Base-by-base conservation (phyloP, 2,329 filamentous ascomycete genomes). In the Cladorrhinum sp. region DNA sequence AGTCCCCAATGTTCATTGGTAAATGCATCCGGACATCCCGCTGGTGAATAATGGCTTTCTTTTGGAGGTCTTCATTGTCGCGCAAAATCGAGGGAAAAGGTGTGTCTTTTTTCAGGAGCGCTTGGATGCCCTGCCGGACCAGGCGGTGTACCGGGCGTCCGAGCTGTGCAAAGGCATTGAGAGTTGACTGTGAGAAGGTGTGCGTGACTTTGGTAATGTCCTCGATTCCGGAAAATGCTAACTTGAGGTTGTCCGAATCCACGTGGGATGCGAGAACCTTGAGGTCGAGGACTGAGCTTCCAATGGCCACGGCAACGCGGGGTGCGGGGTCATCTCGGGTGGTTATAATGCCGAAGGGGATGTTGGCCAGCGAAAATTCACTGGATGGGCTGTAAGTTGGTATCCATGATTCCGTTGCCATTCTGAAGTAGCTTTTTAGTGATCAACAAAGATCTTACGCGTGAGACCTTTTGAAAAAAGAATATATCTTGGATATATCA, bases 1-100 rank as follows among this genome's bases (percentile, higher is more conserved):
- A 95, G 72, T 93, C 90, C 24, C 89, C 88, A 67, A 93, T 91
- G 58, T 81, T 79, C 84, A 95, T 86, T 1, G 91, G 91, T 7
- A 93, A 70, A 69, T 93, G 88, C 70, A 82, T 86, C 64, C 79
- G 83, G 53, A 87, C 83, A 20, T 85, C 76, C 3, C 79, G 77
- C 52, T 86, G 80, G 0, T 81, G 82, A 2, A 92, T 63, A 12
- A 93, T 73, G 0, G 81, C 84, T 57, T 79, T 76, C 59, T 83
- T 76, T 61, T 85, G 83, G 18, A 90, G 75, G 0, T 74, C 68
- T 1, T 73, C 71, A 68, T 92, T 89, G 59, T 86, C 80, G 68
- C 85, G 85, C 23, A 93, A 76, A 1, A 90, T 71, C 10, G 84
- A 76, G 0, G 87, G 82, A 65, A 81, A 81, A 1, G 81, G 76